These are phyloP conservation scores for Kodamaea kaohsiungensis DNA, from an alignment of 805 yeast genomes.

Conservation along the genomic window DNA sequence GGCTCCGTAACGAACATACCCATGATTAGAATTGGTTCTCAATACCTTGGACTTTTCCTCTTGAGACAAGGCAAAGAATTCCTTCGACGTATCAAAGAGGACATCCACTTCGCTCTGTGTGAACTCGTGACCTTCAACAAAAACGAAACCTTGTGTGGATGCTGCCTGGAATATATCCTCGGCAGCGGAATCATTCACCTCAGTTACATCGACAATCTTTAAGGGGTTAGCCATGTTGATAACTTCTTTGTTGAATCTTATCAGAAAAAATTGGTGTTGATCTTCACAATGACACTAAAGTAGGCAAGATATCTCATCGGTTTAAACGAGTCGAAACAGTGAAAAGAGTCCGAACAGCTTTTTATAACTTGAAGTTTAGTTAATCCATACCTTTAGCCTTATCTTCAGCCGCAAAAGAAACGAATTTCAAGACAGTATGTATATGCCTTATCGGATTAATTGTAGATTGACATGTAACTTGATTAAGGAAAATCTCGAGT, in stretches of 20 bases:
- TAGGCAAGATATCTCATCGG: background rate
- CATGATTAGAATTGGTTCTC: conserved; percentile 58
- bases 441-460: no score
- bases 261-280: background rate
- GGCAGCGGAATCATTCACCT: conserved; percentile 44
- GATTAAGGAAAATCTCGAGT: no score
- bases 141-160: conserved; percentile 62
- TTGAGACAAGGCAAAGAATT: conserved; percentile 52
- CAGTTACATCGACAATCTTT: conserved; percentile 59
- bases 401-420: no score
- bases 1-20: conserved; percentile 56
- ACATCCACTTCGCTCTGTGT: conserved; percentile 52
- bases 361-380: no score
- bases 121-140: conserved; percentile 69
- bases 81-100: conserved; percentile 49
- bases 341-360: background rate
- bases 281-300: background rate
- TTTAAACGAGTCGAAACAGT: background rate
- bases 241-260: background rate
- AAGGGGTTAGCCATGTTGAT: conserved; percentile 42
- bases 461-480: no score
- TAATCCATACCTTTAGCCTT: no score
- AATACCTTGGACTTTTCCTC: conserved; percentile 51
- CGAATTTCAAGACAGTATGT: no score
- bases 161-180: conserved; percentile 58